Percentiles rank a stretch among this genome's conserved stretches.
These are phyloP conservation scores for Kwoniella dendrophila DNA, from an alignment of 768 basidiomycete species.

Conservation along the genomic window DNA sequence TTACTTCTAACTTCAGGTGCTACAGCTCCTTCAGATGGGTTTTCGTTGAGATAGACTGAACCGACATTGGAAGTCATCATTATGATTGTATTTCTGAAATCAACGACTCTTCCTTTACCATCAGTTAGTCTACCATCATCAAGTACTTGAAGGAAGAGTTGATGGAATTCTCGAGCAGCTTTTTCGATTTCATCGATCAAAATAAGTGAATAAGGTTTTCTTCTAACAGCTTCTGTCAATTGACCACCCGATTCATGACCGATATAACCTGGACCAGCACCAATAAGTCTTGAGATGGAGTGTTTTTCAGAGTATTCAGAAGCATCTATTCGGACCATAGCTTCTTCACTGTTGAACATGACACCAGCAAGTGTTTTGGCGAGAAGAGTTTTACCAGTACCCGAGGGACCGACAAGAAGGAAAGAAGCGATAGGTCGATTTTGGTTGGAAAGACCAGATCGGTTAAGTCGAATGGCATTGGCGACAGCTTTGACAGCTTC, in stretches of 20 bases:
- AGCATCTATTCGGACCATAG: conserved; percentile 55
- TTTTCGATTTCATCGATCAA: conserved; percentile 59
- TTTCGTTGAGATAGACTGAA: conserved; percentile 57
- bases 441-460: conserved; percentile 54
- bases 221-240: conserved; percentile 55
- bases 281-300: conserved; percentile 54
- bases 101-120: conserved; percentile 56
- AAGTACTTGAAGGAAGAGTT: conserved; percentile 58
- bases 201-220: conserved; percentile 56
- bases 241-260: conserved; percentile 55
- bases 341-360: conserved; percentile 57
- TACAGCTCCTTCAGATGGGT: conserved; percentile 55
- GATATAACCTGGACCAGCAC: conserved; percentile 56
- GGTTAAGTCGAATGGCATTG: conserved; percentile 56
- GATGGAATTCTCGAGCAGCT: conserved; percentile 57
- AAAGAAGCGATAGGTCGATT: conserved; percentile 56
- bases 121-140: conserved; percentile 59
- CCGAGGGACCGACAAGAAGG: conserved; percentile 55
- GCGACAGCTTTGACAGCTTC: conserved; percentile 60
- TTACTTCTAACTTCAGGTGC: conserved; percentile 50
- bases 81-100: conserved; percentile 58
- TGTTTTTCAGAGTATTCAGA: conserved; percentile 70
- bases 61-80: conserved; percentile 58
- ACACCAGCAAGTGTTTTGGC: conserved; percentile 56
- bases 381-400: conserved; percentile 57